Evolutionary conservation across 768 basidiomycete species (phyloP).

Genomic region (Boletus subparvulus): DNA sequence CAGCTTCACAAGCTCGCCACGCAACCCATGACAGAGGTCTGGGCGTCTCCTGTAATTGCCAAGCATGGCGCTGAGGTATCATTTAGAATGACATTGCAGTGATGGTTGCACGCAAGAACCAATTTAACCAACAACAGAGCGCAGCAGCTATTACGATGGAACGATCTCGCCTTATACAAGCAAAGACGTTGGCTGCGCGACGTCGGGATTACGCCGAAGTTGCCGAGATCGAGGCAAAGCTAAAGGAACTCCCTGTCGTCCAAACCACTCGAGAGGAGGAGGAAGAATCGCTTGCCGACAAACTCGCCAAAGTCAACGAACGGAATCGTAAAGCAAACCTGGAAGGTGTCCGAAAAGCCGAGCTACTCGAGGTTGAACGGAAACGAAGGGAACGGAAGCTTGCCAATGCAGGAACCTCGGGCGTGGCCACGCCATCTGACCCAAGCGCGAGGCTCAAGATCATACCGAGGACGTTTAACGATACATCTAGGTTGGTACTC

Average conservation of each 20-base stretch:
- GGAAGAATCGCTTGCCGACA: slow-evolving; percentile 38
- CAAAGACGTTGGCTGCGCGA: slow-evolving; percentile 70
- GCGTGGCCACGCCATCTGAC: slow-evolving; percentile 46
- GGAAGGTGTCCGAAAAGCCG: slow-evolving; percentile 77
- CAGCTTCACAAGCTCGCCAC: slow-evolving; percentile 58
- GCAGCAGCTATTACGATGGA: slow-evolving; percentile 47
- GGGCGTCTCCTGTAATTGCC: slow-evolving; percentile 6
- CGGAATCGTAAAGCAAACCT: slow-evolving; percentile 83
- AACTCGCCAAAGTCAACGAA: slow-evolving; percentile 82
- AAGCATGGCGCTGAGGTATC: slow-evolving; percentile 7
- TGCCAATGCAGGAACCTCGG: slow-evolving; percentile 39
- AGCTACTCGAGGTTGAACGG: slow-evolving; percentile 65
- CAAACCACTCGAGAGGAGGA: slow-evolving; percentile 25
- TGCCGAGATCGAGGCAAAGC: slow-evolving; percentile 56
- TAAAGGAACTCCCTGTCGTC: slow-evolving; percentile 49
- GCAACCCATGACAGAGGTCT: slow-evolving; percentile 79
- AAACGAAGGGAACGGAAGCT: slow-evolving; percentile 69
- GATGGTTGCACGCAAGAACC: slow-evolving; percentile 71
- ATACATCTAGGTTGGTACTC: slow-evolving; percentile 57
- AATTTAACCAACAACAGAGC: slow-evolving; percentile 37
- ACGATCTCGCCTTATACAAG: slow-evolving; percentile 65
- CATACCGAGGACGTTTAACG: slow-evolving; percentile 55
- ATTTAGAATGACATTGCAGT: slow-evolving; percentile 74
- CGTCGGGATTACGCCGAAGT: slow-evolving; percentile 71
- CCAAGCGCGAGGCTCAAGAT: slow-evolving; percentile 70